Conservation (phyloP, 495 filamentous ascomycete species). For the Neurospora sp. region DNA sequence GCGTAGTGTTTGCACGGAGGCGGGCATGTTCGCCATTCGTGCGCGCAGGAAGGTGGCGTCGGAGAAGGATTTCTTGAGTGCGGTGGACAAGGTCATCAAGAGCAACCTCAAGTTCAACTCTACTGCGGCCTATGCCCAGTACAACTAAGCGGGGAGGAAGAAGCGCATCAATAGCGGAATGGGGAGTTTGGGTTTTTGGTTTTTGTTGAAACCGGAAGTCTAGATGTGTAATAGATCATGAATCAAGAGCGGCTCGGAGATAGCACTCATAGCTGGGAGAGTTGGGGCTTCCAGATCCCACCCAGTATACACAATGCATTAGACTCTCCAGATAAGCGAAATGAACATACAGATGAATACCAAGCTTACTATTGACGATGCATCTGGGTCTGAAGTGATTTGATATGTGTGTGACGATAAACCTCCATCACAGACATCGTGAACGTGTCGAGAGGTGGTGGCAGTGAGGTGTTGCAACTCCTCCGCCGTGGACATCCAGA, state of each 20-base stretch:
- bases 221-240: conserved; percentile 10
- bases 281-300: background rate
- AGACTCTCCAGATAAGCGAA: background rate
- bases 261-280: background rate
- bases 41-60: conserved; percentile 95
- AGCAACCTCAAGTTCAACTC: conserved; percentile 99
- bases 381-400: background rate
- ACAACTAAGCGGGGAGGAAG: conserved; percentile 56
- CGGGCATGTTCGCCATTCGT: conserved; percentile 97
- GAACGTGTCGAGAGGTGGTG: background rate
- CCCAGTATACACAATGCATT: background rate
- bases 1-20: conserved; percentile 94
- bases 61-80: conserved; percentile 97
- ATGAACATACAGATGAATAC: background rate
- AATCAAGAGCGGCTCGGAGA: background rate
- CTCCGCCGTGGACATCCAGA: background rate
- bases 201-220: conserved; percentile 7
- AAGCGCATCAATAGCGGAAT: background rate
- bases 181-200: background rate
- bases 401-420: background rate
- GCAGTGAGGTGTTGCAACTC: background rate
- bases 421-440: background rate
- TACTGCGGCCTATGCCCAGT: conserved; percentile 97
- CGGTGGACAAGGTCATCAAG: conserved; percentile 99
- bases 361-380: background rate